Conservation (phyloP, 2,329 filamentous ascomycete genomes). For the Trichoderma afroharzianum region DNA sequence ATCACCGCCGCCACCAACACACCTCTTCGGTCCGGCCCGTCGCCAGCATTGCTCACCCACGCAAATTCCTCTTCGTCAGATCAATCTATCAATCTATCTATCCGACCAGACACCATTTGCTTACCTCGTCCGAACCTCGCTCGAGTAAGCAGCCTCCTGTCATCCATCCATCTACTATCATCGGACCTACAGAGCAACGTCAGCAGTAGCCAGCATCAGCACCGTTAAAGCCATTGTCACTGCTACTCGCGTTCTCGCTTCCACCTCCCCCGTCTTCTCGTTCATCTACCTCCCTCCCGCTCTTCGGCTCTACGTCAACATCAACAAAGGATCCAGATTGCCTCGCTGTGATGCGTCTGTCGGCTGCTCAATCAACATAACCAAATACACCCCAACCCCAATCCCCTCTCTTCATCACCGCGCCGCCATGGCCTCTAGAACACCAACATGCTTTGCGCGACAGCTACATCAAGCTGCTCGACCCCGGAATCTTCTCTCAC, state of each 20-base stretch:
- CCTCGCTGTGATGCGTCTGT: neutral
- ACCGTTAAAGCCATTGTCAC: neutral
- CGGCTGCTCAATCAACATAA: neutral
- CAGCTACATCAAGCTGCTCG: neutral
- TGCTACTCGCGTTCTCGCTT: neutral
- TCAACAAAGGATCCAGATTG: neutral
- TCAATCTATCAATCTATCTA: no score
- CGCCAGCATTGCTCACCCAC: neutral
- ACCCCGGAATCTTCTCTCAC: neutral
- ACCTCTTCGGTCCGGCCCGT: neutral
- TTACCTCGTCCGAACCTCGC: neutral
- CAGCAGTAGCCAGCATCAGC: neutral
- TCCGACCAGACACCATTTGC: neutral
- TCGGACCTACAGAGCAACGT: neutral
- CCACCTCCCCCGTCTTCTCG: neutral
- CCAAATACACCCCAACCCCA: no score
- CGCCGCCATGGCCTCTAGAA: constrained; percentile 6
- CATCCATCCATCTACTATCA: neutral
- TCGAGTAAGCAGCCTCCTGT: neutral
- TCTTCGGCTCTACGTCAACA: neutral
- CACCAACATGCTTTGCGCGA: neutral
- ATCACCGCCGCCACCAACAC: neutral
- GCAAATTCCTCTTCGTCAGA: no score
- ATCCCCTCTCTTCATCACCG: neutral
- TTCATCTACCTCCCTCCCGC: neutral